Conservation (phyloP, 164 flowering plant species). For the grape (Vitis vinifera) region DNA sequence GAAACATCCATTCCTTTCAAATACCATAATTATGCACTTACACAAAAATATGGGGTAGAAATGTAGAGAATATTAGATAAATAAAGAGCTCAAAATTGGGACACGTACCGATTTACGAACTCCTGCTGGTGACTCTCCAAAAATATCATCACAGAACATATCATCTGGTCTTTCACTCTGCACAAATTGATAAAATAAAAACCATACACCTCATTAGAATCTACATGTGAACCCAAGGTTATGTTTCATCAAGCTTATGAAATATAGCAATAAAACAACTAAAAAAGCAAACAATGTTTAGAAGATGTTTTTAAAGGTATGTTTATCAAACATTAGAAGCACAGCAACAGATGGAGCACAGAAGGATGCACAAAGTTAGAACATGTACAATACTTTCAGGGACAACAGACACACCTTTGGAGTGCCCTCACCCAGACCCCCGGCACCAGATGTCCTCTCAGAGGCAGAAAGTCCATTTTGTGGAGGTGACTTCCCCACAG, state of each 20-base stretch:
- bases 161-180: constrained; percentile 80
- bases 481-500: constrained; percentile 62
- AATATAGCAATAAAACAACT: background rate
- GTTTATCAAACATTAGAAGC: too few relatives aligned
- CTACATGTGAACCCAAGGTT: background rate
- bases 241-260: background rate
- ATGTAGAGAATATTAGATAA: too few relatives aligned
- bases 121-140: constrained; percentile 95
- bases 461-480: constrained; percentile 42
- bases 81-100: too few relatives aligned
- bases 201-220: background rate
- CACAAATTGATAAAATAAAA: constrained; percentile 20
- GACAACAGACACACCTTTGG: constrained; percentile 66
- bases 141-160: constrained; percentile 93
- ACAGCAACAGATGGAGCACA: background rate
- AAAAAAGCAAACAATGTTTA: background rate
- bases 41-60: too few relatives aligned
- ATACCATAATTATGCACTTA: too few relatives aligned
- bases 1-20: too few relatives aligned
- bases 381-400: background rate
- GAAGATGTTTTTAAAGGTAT: background rate
- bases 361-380: background rate
- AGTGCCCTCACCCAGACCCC: constrained; percentile 81
- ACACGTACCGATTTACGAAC: constrained; percentile 63
- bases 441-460: constrained; percentile 39